Percentiles rank a stretch among this genome's conserved stretches.
Evolutionary conservation across 2,329 filamentous ascomycete species (phyloP).

Genomic region (Pyrenophora seminiperda): DNA sequence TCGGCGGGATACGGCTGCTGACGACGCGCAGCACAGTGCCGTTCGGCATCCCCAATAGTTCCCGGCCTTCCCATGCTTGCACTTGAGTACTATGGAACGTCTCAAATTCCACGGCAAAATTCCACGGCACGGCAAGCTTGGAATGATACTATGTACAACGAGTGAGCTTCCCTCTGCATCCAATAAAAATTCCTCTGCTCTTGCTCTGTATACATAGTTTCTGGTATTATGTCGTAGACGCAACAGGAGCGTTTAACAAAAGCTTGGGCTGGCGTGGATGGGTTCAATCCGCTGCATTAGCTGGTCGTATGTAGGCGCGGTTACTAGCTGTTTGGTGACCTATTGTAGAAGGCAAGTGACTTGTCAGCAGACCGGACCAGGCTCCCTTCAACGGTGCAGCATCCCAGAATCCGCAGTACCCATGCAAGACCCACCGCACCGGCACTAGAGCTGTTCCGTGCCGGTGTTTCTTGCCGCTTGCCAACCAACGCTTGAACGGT

Average conservation of each 20-base stretch:
- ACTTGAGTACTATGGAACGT: background rate
- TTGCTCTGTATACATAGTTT: background rate
- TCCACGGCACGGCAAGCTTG: no score
- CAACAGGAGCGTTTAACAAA: background rate
- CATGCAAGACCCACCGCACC: background rate
- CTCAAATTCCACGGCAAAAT: no score
- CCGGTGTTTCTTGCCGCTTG: background rate
- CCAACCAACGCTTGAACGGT: background rate
- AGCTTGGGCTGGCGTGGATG: background rate
- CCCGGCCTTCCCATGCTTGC: background rate
- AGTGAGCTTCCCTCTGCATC: background rate
- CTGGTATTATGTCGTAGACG: background rate
- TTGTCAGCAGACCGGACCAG: constrained; percentile 3
- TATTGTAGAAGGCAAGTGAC: constrained; percentile 1
- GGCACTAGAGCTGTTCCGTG: background rate
- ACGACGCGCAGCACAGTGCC: no score
- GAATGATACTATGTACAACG: no score
- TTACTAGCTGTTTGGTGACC: background rate
- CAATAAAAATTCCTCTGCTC: constrained; percentile 6
- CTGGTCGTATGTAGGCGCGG: background rate
- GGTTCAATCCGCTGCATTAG: constrained; percentile 1
- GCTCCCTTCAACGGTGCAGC: constrained; percentile 1
- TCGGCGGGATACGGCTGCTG: no score
- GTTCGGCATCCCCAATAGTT: no score
- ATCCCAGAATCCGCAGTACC: background rate